Evolutionary conservation across 1,284 basidiomycete genomes (phyloP), one percentile per base, ranked within the genome.

Genomic region (Moesziomyces aphidis): DNA sequence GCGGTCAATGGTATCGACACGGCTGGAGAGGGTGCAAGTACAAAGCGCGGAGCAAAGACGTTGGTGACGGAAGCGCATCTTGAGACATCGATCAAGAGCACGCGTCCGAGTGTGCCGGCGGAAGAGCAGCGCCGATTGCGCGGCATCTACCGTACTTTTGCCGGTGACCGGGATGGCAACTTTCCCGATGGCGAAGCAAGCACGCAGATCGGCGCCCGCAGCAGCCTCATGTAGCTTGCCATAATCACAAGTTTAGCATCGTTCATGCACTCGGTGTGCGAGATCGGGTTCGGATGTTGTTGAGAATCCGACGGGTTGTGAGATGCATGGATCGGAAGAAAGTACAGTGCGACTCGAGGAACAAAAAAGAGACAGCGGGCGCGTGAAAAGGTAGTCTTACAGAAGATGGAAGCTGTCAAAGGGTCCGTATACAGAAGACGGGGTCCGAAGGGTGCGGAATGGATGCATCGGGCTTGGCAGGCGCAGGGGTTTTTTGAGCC

Each of bases 161-260:
- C 81, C 3, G 83, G 83, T 5, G 81, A 83, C 39, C 51, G 83
- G 21, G 77, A 79, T 22, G 83, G 63, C 6, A 55, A 64, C 11
- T 83, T 81, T 50, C 82, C 80, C 5, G 75, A 80, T 55, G 83
- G 82, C 1, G 74, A 79, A 63, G 75, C 73, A 1, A 80, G 78
- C 44, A 52, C 61, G 10, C 63, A 77, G 55, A 67, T 83, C 9
- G 83, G 83, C 4, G 80, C 78, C 4, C 52, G 82, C 45, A 77
- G 77, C 50, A 80, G 71, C 26, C 62, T 84, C 8, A 84, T 84
- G 83, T 84, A 78, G 66, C 13, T 23, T 19, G 24, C 26, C 26
- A 6, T 6, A 6, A 6, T 28, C 26, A 28, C 26, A 28, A 28
- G 7, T 28, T 8, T 6, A 28, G 26, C 26, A 28, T 28, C 26